Percentiles rank a stretch among this genome's conserved stretches.
Evolutionary conservation across 176 grass and related monocot species (phyloP).

Genomic region (Bromus sterilis): DNA sequence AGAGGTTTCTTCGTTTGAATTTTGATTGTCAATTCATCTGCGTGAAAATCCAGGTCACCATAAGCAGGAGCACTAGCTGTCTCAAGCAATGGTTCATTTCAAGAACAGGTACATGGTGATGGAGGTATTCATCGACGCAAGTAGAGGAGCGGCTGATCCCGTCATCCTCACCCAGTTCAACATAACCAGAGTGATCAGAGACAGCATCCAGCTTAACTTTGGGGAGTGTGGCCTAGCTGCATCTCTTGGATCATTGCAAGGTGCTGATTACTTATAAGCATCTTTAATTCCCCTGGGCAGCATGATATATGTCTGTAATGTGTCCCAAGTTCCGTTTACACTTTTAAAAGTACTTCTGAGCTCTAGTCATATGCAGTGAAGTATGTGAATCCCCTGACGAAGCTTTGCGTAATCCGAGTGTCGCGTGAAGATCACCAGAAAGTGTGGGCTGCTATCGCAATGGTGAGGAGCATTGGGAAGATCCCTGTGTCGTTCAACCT

Average conservation of each 20-base stretch:
- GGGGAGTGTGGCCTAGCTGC: slow-evolving; percentile 72
- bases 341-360: not conserved
- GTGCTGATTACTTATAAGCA: slow-evolving; percentile 9
- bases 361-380: slow-evolving; percentile 40
- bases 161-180: slow-evolving; percentile 57
- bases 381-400: slow-evolving; percentile 63
- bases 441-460: slow-evolving; percentile 57
- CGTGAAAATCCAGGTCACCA: not conserved
- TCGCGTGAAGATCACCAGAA: slow-evolving; percentile 59
- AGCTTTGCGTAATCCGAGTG: slow-evolving; percentile 50
- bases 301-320: not conserved
- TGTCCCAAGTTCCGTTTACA: not conserved
- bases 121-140: slow-evolving; percentile 58
- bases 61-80: not conserved
- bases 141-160: slow-evolving; percentile 21
- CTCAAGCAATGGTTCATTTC: slow-evolving; percentile 60
- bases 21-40: not conserved
- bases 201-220: slow-evolving; percentile 76
- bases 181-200: slow-evolving; percentile 56
- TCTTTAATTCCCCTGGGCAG: not conserved
- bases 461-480: slow-evolving; percentile 53
- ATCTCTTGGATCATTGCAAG: slow-evolving; percentile 64
- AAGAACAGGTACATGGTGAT: slow-evolving; percentile 83
- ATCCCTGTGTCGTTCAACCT: slow-evolving; percentile 53
- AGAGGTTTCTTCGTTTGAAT: not conserved